Conservation (phyloP, 306 rosid species). For the Glycine soja region DNA sequence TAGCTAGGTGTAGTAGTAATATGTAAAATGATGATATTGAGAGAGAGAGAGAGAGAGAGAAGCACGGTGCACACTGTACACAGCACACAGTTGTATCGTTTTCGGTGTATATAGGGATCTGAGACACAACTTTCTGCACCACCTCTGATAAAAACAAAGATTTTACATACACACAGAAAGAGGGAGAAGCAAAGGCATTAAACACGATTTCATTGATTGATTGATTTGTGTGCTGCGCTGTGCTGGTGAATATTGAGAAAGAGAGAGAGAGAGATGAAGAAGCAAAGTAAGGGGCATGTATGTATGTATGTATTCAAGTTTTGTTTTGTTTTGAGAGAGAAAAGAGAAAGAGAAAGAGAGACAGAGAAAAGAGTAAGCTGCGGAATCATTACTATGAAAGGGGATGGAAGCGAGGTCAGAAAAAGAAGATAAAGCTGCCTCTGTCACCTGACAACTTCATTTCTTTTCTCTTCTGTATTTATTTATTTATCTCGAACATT, state of each 20-base stretch:
- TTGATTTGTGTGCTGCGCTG: background rate
- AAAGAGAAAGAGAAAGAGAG: conserved; percentile 26
- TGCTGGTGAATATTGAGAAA: no score
- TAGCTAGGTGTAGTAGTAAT: no score
- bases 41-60: background rate
- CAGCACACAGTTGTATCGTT: conserved; percentile 43
- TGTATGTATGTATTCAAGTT: conserved; percentile 9
- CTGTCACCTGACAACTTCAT: conserved; percentile 56
- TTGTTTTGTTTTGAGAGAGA: conserved; percentile 35
- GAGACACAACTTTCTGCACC: conserved; percentile 78
- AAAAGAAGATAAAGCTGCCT: conserved; percentile 75
- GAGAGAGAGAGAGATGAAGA: no score
- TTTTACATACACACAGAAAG: conserved; percentile 64
- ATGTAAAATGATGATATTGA: no score
- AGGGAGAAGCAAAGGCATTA: conserved; percentile 44
- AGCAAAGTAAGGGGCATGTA: background rate
- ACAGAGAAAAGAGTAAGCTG: background rate
- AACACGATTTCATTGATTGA: background rate
- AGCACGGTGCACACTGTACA: background rate
- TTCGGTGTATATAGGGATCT: conserved; percentile 74
- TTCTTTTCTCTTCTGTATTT: conserved; percentile 12
- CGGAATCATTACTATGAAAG: conserved; percentile 73
- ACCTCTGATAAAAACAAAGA: conserved; percentile 66
- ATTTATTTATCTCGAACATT: background rate
- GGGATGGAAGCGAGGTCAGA: conserved; percentile 69